A percentile compares a stretch with the other conserved stretches of the same genome.
These are phyloP conservation scores for Trichocladium uniseriatum DNA, from an alignment of 495 filamentous ascomycete species.

Conservation along the genomic window DNA sequence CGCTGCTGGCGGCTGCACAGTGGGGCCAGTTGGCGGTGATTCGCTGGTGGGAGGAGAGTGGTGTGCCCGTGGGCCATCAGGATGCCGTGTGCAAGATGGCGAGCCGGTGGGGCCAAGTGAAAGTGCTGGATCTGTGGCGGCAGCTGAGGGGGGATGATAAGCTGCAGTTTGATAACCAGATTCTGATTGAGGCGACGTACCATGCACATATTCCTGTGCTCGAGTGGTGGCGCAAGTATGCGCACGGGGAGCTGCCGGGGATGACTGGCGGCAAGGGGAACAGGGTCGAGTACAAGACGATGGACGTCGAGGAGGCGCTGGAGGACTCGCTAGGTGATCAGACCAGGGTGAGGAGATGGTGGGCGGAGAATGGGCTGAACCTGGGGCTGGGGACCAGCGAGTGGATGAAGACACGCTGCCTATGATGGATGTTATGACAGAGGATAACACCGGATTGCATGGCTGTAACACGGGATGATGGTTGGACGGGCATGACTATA, in stretches of 20 bases:
- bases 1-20: conserved; percentile 70
- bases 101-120: conserved; percentile 75
- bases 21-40: conserved; percentile 61
- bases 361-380: conserved; percentile 83
- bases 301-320: conserved; percentile 88
- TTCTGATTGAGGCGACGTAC: conserved; percentile 78
- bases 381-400: conserved; percentile 78
- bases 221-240: conserved; percentile 82
- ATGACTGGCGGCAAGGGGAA: conserved; percentile 35
- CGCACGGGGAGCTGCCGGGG: conserved; percentile 42
- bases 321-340: conserved; percentile 72
- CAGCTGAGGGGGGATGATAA: conserved; percentile 65
- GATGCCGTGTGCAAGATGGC: conserved; percentile 76
- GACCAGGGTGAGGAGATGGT: conserved; percentile 69
- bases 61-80: conserved; percentile 62
- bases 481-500: too few relatives aligned
- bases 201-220: conserved; percentile 75
- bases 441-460: too few relatives aligned
- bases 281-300: conserved; percentile 83
- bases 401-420: conserved; percentile 65
- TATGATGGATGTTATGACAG: conserved; percentile 16
- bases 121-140: conserved; percentile 75
- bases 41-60: conserved; percentile 74
- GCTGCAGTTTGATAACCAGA: conserved; percentile 80
- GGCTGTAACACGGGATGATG: too few relatives aligned